Evolutionary conservation across 1,284 basidiomycete species (phyloP).

Genomic region (Exsudoporus floridanus): DNA sequence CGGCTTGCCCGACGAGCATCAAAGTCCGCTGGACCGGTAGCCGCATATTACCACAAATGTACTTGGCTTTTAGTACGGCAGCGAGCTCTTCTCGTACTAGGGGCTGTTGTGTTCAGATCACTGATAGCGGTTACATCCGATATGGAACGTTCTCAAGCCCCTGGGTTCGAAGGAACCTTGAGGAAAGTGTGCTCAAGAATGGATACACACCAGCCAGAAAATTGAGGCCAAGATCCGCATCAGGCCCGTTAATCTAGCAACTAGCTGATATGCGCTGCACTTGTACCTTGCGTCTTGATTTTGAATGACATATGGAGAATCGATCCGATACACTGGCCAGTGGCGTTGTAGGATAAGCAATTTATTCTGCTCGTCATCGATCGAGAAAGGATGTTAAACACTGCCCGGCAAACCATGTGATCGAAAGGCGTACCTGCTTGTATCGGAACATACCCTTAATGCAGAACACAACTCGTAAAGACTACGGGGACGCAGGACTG

Average conservation of each 20-base stretch:
- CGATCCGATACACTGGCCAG: constrained; percentile 2
- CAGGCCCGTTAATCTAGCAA: not conserved
- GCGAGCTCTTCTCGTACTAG: constrained; percentile 10
- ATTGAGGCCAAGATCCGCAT: constrained; percentile 2
- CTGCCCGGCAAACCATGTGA: not conserved
- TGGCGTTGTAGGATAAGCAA: constrained; percentile 4
- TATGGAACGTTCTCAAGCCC: constrained; percentile 37
- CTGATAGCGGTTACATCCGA: constrained; percentile 41
- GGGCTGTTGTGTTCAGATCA: constrained; percentile 24
- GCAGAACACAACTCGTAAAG: not conserved
- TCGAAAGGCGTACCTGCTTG: not conserved
- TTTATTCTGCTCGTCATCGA: not conserved
- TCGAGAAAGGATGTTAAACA: not conserved
- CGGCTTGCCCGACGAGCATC: constrained; percentile 32
- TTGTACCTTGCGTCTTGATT: constrained; percentile 1
- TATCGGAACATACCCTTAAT: not conserved
- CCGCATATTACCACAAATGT: constrained; percentile 1
- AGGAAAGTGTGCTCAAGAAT: not conserved
- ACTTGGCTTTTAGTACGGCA: not conserved
- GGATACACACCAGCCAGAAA: constrained; percentile 2
- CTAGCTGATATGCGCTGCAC: not conserved
- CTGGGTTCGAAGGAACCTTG: constrained; percentile 24
- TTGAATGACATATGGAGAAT: constrained; percentile 2
- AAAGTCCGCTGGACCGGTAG: constrained; percentile 8
- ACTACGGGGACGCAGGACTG: not conserved